Percentiles rank a stretch among this genome's conserved stretches.
These are phyloP conservation scores for Hypsizygus ulmarius DNA, from an alignment of 1,284 basidiomycete genomes.

Conservation along the genomic window DNA sequence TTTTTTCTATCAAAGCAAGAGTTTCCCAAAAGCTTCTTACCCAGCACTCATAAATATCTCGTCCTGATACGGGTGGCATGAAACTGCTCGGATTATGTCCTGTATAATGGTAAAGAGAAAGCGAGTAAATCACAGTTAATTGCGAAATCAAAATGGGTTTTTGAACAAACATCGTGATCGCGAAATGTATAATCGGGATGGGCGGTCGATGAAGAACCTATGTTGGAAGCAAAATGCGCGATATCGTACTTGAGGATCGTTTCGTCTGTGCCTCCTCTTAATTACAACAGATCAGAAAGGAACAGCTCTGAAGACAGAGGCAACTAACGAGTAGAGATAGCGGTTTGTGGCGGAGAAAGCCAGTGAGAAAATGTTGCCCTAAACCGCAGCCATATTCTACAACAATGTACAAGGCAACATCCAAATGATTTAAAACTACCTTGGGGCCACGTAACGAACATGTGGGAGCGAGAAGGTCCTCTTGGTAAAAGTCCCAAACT, in stretches of 20 bases:
- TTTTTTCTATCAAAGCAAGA: not conserved
- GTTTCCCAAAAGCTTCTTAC: constrained; percentile 29
- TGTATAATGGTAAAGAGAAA: too few species aligned
- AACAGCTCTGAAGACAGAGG: constrained; percentile 3
- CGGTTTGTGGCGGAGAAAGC: constrained; percentile 64
- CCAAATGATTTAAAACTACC: constrained; percentile 29
- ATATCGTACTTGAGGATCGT: constrained; percentile 58
- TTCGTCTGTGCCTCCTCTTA: constrained; percentile 63
- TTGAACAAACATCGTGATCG: constrained; percentile 29
- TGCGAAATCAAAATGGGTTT: too few species aligned
- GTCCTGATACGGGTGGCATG: constrained; percentile 62
- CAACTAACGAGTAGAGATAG: constrained; percentile 60
- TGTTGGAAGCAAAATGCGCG: constrained; percentile 20
- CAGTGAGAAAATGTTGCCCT: constrained; percentile 68
- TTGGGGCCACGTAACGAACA: constrained; percentile 48
- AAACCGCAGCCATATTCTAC: not conserved
- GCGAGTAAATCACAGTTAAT: too few species aligned
- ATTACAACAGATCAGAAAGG: constrained; percentile 7
- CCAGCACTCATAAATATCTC: constrained; percentile 65
- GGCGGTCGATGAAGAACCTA: constrained; percentile 19
- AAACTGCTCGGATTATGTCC: constrained; percentile 62
- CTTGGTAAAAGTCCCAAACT: constrained; percentile 72
- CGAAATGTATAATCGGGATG: constrained; percentile 33
- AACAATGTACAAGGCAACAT: constrained; percentile 3
- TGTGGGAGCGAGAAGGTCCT: constrained; percentile 48